Evolutionary conservation across 2,329 filamentous ascomycete genomes (phyloP).

Genomic region (Diaporthe helianthi): DNA sequence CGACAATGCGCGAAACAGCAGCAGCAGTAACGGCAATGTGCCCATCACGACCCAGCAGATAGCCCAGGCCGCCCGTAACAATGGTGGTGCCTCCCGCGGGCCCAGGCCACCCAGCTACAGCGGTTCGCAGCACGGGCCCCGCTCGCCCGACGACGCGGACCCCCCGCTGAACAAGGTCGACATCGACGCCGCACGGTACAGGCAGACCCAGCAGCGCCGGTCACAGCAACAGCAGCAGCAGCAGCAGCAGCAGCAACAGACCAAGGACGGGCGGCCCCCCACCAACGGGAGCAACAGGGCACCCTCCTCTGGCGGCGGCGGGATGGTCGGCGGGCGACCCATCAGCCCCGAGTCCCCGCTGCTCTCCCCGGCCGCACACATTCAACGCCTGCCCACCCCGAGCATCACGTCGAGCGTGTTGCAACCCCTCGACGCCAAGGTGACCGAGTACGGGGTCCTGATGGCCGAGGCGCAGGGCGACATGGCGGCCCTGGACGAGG

Average conservation of each 20-base stretch:
- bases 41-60: slow-evolving; percentile 23
- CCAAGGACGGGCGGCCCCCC: slow-evolving; percentile 11
- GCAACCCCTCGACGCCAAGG: slow-evolving; percentile 53
- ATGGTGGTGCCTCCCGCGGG: background rate
- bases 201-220: slow-evolving; percentile 29
- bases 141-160: slow-evolving; percentile 29
- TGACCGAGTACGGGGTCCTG: slow-evolving; percentile 50
- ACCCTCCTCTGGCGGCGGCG: background rate
- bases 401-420: slow-evolving; percentile 52
- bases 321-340: background rate
- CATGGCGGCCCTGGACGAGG: slow-evolving; percentile 52
- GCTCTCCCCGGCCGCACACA: slow-evolving; percentile 37
- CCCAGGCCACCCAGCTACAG: slow-evolving; percentile 24
- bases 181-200: slow-evolving; percentile 33
- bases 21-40: background rate
- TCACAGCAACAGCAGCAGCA: background rate
- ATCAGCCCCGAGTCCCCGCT: slow-evolving; percentile 11
- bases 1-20: slow-evolving; percentile 3
- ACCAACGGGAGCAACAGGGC: slow-evolving; percentile 18
- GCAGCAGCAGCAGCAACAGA: background rate
- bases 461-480: slow-evolving; percentile 52
- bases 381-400: slow-evolving; percentile 53
- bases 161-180: slow-evolving; percentile 34
- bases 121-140: slow-evolving; percentile 15
- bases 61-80: slow-evolving; percentile 18